Conservation (phyloP, 805 yeast genomes). For the Monosporozyma yasuniensis region DNA sequence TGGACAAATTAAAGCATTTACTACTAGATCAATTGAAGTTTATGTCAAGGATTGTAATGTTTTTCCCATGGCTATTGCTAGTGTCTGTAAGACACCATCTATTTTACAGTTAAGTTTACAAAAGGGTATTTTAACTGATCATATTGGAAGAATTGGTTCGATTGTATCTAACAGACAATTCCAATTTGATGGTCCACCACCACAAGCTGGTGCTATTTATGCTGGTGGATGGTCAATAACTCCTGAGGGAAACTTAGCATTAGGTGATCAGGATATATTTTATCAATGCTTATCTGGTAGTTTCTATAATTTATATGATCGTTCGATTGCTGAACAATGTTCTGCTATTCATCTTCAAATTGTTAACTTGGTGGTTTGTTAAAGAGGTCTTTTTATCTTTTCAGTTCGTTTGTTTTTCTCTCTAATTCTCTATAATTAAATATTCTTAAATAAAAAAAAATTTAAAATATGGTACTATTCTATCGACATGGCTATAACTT, state of each 20-base stretch:
- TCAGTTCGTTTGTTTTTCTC: not conserved
- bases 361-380: slow-evolving; percentile 38
- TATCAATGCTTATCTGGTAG: slow-evolving; percentile 58
- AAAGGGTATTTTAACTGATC: slow-evolving; percentile 40
- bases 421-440: not conserved
- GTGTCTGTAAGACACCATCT: slow-evolving; percentile 33
- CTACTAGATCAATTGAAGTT: slow-evolving; percentile 19
- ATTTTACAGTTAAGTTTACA: slow-evolving; percentile 43
- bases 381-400: not conserved
- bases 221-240: slow-evolving; percentile 52
- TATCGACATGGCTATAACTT: too few relatives aligned
- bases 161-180: slow-evolving; percentile 64
- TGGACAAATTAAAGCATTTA: slow-evolving; percentile 42
- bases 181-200: slow-evolving; percentile 67
- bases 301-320: slow-evolving; percentile 58
- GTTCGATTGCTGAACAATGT: slow-evolving; percentile 46
- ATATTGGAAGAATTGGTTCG: slow-evolving; percentile 52
- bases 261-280: slow-evolving; percentile 46
- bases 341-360: slow-evolving; percentile 43
- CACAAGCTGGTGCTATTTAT: slow-evolving; percentile 54
- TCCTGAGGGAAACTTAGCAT: slow-evolving; percentile 44
- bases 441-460: too few relatives aligned
- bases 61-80: slow-evolving; percentile 20
- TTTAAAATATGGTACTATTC: too few relatives aligned
- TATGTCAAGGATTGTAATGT: slow-evolving; percentile 15